Evolutionary conservation across 208 protist genomes (phyloP), one percentile per base, ranked within the genome.

Genomic region (Trypanosoma boissoni): DNA sequence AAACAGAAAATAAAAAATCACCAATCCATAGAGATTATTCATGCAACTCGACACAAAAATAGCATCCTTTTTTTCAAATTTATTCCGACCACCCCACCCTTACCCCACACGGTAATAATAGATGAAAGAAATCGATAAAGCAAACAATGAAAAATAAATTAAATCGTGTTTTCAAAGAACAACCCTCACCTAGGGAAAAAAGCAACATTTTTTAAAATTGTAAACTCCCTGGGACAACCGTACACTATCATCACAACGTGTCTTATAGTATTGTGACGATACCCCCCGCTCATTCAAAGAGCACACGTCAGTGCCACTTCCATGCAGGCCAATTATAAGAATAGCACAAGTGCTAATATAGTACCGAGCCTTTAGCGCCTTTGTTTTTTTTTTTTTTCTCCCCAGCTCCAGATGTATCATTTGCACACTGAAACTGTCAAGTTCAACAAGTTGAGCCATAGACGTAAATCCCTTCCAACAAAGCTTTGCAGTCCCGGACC

Each of bases 311-410:
- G 61, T 18, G 62, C 45, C 27, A 60, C n/a, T 61, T 4, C 70
- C 74, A 58, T 80, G 72, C 55, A 71, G 63, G 28, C 78, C 78
- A 32, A 72, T 72, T 23, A 81, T 53, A 14, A 78, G 74, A 36
- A 81, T 74, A 14, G 78, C 74, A 60, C 78, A 62, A 31, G 74
- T 70, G n/a, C 46, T 60, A 2, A 78, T 58, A 41, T 79, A 69
- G 39, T 73, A 76, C 58, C 74, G 75, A 20, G 65, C 57, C 48
- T 62, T 71, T 37, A 69, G 63, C 46, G 58, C 49, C 29, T 65
- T 21, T 24, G 16, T n/a, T n/a, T n/a, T n/a, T n/a, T n/a, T n/a
- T n/a, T n/a, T n/a, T n/a, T n/a, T n/a, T n/a, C n/a, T n/a, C n/a
- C n/a, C n/a, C n/a, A n/a, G n/a, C 44, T 70, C 74, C 2, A 64